These are phyloP conservation scores for Trichoderma orchidacearum DNA, from an alignment of 495 filamentous ascomycete species.

Conservation along the genomic window DNA sequence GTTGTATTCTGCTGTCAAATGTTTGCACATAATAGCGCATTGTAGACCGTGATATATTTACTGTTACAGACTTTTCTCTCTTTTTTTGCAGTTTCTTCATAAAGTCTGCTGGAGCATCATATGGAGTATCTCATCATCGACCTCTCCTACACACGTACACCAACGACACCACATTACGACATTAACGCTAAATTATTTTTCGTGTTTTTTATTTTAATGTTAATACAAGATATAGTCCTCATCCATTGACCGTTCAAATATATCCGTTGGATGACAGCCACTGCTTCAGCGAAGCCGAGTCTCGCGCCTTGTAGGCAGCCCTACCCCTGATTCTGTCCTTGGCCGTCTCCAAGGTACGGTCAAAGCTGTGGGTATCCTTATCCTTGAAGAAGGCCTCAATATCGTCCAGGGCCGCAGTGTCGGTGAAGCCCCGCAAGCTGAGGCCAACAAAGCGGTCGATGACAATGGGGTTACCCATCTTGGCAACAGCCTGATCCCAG, in stretches of 20 bases:
- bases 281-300: constrained; percentile 50
- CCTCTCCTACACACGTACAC: too few species aligned
- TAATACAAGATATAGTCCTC: too few species aligned
- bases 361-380: constrained; percentile 70
- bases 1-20: too few species aligned
- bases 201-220: too few species aligned
- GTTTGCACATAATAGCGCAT: too few species aligned
- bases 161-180: too few species aligned
- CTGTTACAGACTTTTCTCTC: too few species aligned
- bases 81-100: too few species aligned
- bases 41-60: too few species aligned
- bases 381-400: constrained; percentile 72
- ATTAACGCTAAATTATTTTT: too few species aligned
- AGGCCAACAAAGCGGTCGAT: constrained; percentile 75
- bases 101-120: too few species aligned
- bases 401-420: constrained; percentile 52
- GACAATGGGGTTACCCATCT: constrained; percentile 68
- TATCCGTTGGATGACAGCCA: constrained; percentile 60
- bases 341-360: constrained; percentile 64
- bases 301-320: constrained; percentile 63
- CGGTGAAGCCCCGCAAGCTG: constrained; percentile 63
- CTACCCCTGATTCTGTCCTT: constrained; percentile 68
- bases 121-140: too few species aligned
- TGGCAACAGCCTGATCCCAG: constrained; percentile 54
- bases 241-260: neutral